Evolutionary conservation across 164 flowering plant genomes (phyloP).

Genomic region (Vitis rotundifolia): DNA sequence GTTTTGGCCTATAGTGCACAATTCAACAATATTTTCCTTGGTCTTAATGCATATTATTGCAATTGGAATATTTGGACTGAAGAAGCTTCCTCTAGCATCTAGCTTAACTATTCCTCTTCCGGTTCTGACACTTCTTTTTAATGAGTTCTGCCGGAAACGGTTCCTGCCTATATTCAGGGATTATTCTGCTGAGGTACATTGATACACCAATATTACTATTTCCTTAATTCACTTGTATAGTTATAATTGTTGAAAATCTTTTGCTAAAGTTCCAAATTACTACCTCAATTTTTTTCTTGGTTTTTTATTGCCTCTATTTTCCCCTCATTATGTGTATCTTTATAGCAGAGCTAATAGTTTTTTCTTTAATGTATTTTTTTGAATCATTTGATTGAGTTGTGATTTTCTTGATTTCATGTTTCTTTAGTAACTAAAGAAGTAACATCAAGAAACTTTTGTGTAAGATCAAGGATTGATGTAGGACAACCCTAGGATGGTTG

Average conservation of each 20-base stretch:
- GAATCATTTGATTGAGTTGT: too few species aligned
- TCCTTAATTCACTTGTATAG: background rate
- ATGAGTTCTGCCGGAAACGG: conserved; percentile 78
- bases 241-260: background rate
- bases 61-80: conserved; percentile 83
- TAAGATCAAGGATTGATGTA: too few species aligned
- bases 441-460: too few species aligned
- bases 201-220: background rate
- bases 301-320: too few species aligned
- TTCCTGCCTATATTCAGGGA: conserved; percentile 72
- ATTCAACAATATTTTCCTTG: conserved; percentile 72
- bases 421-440: too few species aligned
- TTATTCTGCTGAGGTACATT: conserved; percentile 78
- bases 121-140: conserved; percentile 71
- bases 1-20: conserved; percentile 91
- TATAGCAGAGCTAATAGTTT: too few species aligned
- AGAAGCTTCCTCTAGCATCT: conserved; percentile 82
- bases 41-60: conserved; percentile 84
- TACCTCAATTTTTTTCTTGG: too few species aligned
- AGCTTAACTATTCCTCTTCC: conserved; percentile 72
- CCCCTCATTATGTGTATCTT: too few species aligned
- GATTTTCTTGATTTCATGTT: too few species aligned
- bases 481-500: too few species aligned
- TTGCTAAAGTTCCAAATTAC: background rate
- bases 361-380: too few species aligned